Conservation (phyloP, 129 eudicot species). For the Saposhnikovia divaricata region DNA sequence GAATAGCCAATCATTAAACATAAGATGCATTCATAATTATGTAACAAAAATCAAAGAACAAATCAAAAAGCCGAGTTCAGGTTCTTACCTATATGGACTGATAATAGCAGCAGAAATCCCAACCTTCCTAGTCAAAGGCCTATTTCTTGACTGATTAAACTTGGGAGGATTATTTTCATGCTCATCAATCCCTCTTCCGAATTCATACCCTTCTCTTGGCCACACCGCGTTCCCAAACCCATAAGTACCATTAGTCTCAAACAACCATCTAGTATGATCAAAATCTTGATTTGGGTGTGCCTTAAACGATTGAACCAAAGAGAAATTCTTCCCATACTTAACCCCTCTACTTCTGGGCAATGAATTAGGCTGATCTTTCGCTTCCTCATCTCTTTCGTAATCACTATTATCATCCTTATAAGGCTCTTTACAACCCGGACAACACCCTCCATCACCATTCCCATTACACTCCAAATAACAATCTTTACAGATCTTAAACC, state of each 20-base stretch:
- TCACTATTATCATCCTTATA: conserved; percentile 41
- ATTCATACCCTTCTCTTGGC: conserved; percentile 78
- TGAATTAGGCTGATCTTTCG: conserved; percentile 60
- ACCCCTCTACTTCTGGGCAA: conserved; percentile 32
- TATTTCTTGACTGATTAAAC: conserved; percentile 65
- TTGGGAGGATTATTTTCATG: conserved; percentile 57
- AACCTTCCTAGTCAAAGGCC: conserved; percentile 86
- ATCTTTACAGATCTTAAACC: conserved; percentile 61
- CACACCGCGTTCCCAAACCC: conserved; percentile 98
- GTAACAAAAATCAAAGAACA: not conserved
- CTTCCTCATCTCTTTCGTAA: conserved; percentile 31
- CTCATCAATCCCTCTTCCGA: conserved; percentile 33
- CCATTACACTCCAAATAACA: conserved; percentile 54
- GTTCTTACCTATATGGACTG: conserved; percentile 85
- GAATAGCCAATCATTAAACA: not conserved
- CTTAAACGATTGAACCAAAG: conserved; percentile 74
- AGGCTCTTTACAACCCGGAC: conserved; percentile 91
- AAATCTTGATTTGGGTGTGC: conserved; percentile 63
- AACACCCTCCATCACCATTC: conserved; percentile 37
- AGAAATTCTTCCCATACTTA: conserved; percentile 61
- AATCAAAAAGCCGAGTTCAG: not conserved
- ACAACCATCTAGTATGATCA: conserved; percentile 83
- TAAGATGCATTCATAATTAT: not conserved
- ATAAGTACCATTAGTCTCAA: conserved; percentile 96
- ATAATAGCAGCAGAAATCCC: conserved; percentile 84